These are phyloP conservation scores for Candida khao-thaluensis DNA, from an alignment of 805 yeast genomes.

Conservation along the genomic window DNA sequence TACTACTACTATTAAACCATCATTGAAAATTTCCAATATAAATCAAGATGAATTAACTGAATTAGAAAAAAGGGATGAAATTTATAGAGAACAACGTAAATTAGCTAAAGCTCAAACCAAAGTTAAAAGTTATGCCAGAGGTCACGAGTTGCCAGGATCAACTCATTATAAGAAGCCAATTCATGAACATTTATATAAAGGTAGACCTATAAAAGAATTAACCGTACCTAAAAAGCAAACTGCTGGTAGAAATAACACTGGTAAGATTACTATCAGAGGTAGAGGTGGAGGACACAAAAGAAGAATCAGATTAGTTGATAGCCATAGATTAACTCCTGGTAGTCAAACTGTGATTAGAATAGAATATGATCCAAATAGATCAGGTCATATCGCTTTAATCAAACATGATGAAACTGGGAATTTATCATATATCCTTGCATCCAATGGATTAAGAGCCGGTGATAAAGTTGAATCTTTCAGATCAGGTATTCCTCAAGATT, in stretches of 20 bases:
- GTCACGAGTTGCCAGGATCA: constrained; percentile 73
- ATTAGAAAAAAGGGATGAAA: constrained; percentile 75
- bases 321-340: constrained; percentile 64
- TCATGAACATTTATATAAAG: constrained; percentile 83
- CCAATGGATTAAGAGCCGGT: constrained; percentile 91
- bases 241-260: constrained; percentile 88
- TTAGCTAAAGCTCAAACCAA: constrained; percentile 67
- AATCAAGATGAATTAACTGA: constrained; percentile 51
- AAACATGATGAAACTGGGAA: constrained; percentile 61
- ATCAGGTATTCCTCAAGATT: constrained; percentile 75
- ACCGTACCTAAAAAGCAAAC: constrained; percentile 69
- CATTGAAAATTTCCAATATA: constrained; percentile 3
- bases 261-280: constrained; percentile 87
- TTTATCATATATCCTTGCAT: constrained; percentile 80
- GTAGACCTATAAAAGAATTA: constrained; percentile 72
- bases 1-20: neutral
- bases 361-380: constrained; percentile 93
- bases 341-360: constrained; percentile 79
- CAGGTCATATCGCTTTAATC: constrained; percentile 87
- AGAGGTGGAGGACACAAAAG: constrained; percentile 97
- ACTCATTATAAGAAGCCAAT: constrained; percentile 88
- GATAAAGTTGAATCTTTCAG: constrained; percentile 89
- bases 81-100: constrained; percentile 69
- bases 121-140: constrained; percentile 73
- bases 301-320: constrained; percentile 81